Evolutionary conservation across 305 asterid genomes (phyloP), one percentile per base, ranked within the genome.

Genomic region (Fraxinus ornus): DNA sequence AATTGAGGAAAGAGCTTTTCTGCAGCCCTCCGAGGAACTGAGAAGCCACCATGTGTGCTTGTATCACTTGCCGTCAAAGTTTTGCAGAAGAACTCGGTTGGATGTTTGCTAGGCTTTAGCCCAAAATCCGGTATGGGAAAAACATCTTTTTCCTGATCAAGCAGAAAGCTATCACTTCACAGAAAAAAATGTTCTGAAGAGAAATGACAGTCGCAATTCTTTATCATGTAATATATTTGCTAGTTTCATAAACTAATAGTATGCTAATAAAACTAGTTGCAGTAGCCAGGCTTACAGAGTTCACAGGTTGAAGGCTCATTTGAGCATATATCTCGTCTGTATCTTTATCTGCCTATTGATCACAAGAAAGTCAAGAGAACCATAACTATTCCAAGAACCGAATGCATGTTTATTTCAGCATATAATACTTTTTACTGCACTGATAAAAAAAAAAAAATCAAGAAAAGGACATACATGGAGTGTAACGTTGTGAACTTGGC

Each of bases 261-360:
- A 41, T 26, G 49, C 28, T 15, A 79, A 4, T 15, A 79, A 4
- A 73, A 84, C 33, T 44, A 82, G 19, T 21, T 21, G 6, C 7
- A 78, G 77, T 17, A 39, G 80, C 41, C 35, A 57, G 75, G 78
- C 97, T 88, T 87, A 95, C 98, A 68, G 98, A 89, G 86, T 90
- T 91, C 70, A 95, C 97, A 75, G 97, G 91, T 88, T 92, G 98
- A 75, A 95, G 93, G 84, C 97, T 93, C 97, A 95, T 93, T 87
- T 95, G 98, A 75, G 98, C 98, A 80, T 93, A 95, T 84, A 93
- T 95, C 86, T 93, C 98, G 79, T 95, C 98, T 3, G 98, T 92
- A 81, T 93, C 98, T 89, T 91, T 95, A 88, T 95, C 98, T 0
- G 98, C 98, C 98, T 95, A 83, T 85, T 68, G 83, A 81, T 82